phyloP scores from a whole-genome alignment of 495 filamentous ascomycete species.

The Penicillium alfredii region DNA sequence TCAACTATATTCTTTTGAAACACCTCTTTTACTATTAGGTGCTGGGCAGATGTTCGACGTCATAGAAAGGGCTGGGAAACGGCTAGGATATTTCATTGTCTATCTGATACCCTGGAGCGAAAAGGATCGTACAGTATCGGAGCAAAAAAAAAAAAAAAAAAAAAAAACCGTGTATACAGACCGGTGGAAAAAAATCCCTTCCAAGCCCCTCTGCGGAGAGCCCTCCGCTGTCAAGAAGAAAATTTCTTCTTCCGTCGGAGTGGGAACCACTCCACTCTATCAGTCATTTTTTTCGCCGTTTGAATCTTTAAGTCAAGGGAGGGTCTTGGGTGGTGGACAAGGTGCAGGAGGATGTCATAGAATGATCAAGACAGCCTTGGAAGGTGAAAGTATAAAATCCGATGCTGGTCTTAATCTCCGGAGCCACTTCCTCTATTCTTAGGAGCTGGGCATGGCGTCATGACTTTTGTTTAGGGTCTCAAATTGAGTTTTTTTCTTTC shows the following conservation, averaged over 20 bases:
- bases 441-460: too few species aligned
- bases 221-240: constrained; percentile 10
- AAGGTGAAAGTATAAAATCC: not conserved
- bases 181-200: constrained; percentile 23
- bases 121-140: too few species aligned
- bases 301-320: constrained; percentile 20
- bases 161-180: constrained; percentile 13
- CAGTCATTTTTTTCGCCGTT: constrained; percentile 9
- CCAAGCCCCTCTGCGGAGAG: constrained; percentile 23
- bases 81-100: too few species aligned
- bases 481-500: too few species aligned
- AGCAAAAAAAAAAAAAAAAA: too few species aligned
- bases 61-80: too few species aligned
- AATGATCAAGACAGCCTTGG: not conserved
- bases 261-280: constrained; percentile 20
- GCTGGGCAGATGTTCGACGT: too few species aligned
- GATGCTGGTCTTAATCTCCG: not conserved
- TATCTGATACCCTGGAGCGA: too few species aligned
- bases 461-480: too few species aligned
- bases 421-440: not conserved
- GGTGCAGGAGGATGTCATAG: constrained; percentile 14
- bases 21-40: too few species aligned
- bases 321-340: constrained; percentile 24
- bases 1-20: too few species aligned
- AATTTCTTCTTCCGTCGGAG: constrained; percentile 16